phyloP scores from a whole-genome alignment of 1,284 basidiomycete species.

The Ceratobasidium sp. region DNA sequence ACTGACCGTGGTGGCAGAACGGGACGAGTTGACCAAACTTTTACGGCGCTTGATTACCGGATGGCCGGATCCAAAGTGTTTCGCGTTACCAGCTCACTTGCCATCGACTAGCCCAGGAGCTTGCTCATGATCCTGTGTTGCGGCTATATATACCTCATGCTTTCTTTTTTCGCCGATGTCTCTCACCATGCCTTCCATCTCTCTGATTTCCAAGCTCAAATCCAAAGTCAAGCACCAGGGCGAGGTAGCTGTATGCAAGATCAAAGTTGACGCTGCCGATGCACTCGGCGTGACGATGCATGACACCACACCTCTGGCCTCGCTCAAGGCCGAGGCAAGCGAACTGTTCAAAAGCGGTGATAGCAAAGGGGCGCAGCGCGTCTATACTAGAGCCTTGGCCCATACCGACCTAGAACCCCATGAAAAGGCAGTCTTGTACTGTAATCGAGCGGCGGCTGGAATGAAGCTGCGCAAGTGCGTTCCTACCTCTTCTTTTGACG shows the following conservation, averaged over 20 bases:
- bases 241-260: constrained; percentile 26
- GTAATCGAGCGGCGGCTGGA: constrained; percentile 19
- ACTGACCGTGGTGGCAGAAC: constrained; percentile 23
- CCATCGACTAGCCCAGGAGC: constrained; percentile 28
- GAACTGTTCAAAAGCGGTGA: constrained; percentile 32
- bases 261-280: constrained; percentile 33
- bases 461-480: constrained; percentile 26
- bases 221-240: constrained; percentile 34
- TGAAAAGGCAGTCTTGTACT: constrained; percentile 27
- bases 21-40: constrained; percentile 29
- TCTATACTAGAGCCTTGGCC: constrained; percentile 23
- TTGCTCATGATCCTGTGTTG: constrained; percentile 27
- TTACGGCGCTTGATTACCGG: too few species aligned
- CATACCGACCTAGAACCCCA: constrained; percentile 21
- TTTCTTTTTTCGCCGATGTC: not conserved
- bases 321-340: constrained; percentile 29
- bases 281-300: constrained; percentile 22
- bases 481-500: not conserved
- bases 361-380: constrained; percentile 22
- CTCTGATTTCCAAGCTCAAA: constrained; percentile 27
- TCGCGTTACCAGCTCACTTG: constrained; percentile 24
- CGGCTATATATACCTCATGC: too few species aligned
- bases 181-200: constrained; percentile 28
- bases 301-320: constrained; percentile 24
- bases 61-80: constrained; percentile 32